phyloP scores from a whole-genome alignment of 2,329 filamentous ascomycete genomes.

The Lecanicillium sp. region DNA sequence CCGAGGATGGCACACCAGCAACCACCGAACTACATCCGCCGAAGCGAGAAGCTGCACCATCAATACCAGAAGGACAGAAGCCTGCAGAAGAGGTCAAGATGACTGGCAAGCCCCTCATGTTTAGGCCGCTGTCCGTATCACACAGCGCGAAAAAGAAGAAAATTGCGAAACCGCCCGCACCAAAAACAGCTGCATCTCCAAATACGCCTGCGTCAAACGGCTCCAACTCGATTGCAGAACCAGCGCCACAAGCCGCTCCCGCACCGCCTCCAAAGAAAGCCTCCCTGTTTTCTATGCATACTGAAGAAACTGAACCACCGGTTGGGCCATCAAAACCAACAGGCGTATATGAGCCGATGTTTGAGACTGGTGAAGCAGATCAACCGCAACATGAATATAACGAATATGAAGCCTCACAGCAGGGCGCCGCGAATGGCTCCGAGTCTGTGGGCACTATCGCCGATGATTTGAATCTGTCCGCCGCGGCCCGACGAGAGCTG shows the following conservation, averaged over 20 bases:
- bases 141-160: constrained; percentile 66
- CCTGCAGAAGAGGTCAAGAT: constrained; percentile 57
- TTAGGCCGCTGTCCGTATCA: constrained; percentile 79
- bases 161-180: constrained; percentile 23
- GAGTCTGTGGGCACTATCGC: constrained; percentile 65
- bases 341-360: constrained; percentile 43
- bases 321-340: constrained; percentile 10
- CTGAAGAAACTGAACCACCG: constrained; percentile 22
- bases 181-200: constrained; percentile 8
- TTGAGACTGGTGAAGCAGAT: constrained; percentile 24
- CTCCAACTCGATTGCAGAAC: not conserved
- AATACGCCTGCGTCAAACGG: too few relatives aligned
- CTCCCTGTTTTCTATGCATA: constrained; percentile 60
- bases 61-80: constrained; percentile 47
- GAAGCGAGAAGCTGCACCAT: constrained; percentile 32
- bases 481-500: constrained; percentile 69
- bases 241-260: constrained; percentile 8
- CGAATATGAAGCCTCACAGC: constrained; percentile 21
- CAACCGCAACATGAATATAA: constrained; percentile 15
- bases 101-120: constrained; percentile 75
- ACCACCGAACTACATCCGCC: constrained; percentile 31
- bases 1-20: constrained; percentile 13
- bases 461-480: constrained; percentile 68
- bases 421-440: constrained; percentile 17
- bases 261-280: constrained; percentile 38